phyloP scores from a whole-genome alignment of 1,139 yeast species.

The Scheffersomyces titani region DNA sequence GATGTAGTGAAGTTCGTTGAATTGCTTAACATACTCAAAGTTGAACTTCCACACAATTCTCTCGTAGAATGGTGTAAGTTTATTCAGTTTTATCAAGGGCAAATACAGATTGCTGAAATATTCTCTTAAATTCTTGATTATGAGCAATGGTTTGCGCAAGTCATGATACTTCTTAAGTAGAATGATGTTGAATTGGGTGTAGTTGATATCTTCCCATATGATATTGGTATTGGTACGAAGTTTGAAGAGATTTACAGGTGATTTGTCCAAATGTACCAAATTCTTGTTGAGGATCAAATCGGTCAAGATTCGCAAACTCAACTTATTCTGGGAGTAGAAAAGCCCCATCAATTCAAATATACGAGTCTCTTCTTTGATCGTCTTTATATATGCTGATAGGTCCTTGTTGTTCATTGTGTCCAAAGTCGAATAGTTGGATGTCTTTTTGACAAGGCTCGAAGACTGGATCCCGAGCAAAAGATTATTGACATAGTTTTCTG shows the following conservation, averaged over 20 bases:
- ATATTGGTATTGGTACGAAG: conserved; percentile 7
- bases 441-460: conserved; percentile 11
- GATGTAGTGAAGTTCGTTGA: conserved; percentile 28
- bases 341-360: conserved; percentile 29
- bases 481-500: conserved; percentile 18
- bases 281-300: conserved; percentile 31
- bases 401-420: conserved; percentile 20
- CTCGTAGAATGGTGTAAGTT: conserved; percentile 40
- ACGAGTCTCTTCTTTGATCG: conserved; percentile 22
- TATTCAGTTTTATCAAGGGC: conserved; percentile 25
- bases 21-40: conserved; percentile 33
- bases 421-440: conserved; percentile 8
- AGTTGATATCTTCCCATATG: conserved; percentile 17
- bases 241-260: conserved; percentile 20
- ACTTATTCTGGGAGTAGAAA: conserved; percentile 27
- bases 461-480: conserved; percentile 23
- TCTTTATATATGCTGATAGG: conserved; percentile 21
- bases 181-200: conserved; percentile 28
- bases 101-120: conserved; percentile 26
- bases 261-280: conserved; percentile 20
- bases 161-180: conserved; percentile 39
- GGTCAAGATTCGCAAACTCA: conserved; percentile 26
- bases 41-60: conserved; percentile 45
- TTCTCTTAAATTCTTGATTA: conserved; percentile 31
- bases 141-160: conserved; percentile 30